phyloP scores from a whole-genome alignment of 768 basidiomycete species.

The Asterophora parasitica region DNA sequence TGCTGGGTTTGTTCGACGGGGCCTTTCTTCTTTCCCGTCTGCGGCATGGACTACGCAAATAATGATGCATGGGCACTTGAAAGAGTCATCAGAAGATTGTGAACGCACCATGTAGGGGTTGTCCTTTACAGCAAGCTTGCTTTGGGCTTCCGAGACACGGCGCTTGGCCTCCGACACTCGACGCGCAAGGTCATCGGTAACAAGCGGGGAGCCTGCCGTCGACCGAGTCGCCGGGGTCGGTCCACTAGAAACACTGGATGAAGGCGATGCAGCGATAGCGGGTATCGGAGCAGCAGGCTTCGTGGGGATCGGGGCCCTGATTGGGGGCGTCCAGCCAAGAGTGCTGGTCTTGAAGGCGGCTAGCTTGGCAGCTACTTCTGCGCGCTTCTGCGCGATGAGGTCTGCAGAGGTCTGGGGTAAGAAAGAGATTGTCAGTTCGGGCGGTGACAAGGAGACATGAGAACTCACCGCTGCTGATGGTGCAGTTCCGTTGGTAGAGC shows the following conservation, averaged over 20 bases:
- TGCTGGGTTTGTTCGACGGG: slow-evolving; percentile 62
- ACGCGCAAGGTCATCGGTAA: slow-evolving; percentile 60
- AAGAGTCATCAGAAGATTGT: background rate
- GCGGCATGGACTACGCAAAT: slow-evolving; percentile 43
- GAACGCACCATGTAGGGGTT: slow-evolving; percentile 84
- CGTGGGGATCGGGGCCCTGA: slow-evolving; percentile 39
- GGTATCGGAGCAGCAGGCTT: slow-evolving; percentile 29
- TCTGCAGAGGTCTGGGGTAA: slow-evolving; percentile 33
- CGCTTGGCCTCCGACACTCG: slow-evolving; percentile 83
- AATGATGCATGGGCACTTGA: background rate
- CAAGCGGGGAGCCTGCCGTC: slow-evolving; percentile 31
- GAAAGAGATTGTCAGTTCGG: background rate
- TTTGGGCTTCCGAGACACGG: slow-evolving; percentile 79
- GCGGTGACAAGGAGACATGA: background rate
- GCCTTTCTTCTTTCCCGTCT: slow-evolving; percentile 49
- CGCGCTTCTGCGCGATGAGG: slow-evolving; percentile 77
- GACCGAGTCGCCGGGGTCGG: slow-evolving; percentile 40
- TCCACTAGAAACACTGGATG: slow-evolving; percentile 31
- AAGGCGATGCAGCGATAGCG: slow-evolving; percentile 24
- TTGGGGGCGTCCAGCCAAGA: slow-evolving; percentile 25
- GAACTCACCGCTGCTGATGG: slow-evolving; percentile 41
- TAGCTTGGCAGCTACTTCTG: slow-evolving; percentile 81
- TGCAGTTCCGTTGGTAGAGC: slow-evolving; percentile 39
- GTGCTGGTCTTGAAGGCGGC: slow-evolving; percentile 62
- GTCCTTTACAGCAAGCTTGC: slow-evolving; percentile 65